phyloP scores from a whole-genome alignment of 257 asterid genomes.

The Lithospermum erythrorhizon region DNA sequence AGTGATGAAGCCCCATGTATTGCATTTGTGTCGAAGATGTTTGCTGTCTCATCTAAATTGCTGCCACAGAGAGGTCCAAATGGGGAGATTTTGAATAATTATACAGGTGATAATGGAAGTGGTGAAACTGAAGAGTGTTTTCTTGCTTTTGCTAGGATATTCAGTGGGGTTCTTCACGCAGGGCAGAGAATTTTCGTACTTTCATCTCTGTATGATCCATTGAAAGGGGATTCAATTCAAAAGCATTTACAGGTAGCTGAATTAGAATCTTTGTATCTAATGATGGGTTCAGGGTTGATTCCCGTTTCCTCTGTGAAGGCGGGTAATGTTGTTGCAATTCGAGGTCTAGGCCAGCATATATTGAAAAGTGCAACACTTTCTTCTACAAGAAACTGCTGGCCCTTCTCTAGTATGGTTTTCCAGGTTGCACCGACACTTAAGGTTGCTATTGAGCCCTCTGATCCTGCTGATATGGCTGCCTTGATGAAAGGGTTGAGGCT shows the following conservation, averaged over 20 bases:
- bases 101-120: slow-evolving; percentile 25
- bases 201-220: slow-evolving; percentile 73
- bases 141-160: slow-evolving; percentile 91
- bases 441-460: slow-evolving; percentile 93
- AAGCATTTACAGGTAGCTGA: slow-evolving; percentile 80
- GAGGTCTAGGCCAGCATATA: slow-evolving; percentile 87
- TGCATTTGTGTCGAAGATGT: slow-evolving; percentile 92
- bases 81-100: slow-evolving; percentile 34
- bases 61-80: slow-evolving; percentile 90
- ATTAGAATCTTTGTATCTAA: slow-evolving; percentile 66
- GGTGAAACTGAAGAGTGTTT: slow-evolving; percentile 83
- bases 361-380: slow-evolving; percentile 91
- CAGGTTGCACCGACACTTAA: slow-evolving; percentile 87
- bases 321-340: slow-evolving; percentile 75
- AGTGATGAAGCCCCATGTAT: slow-evolving; percentile 61
- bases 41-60: slow-evolving; percentile 74
- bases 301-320: slow-evolving; percentile 73
- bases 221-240: slow-evolving; percentile 53
- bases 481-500: slow-evolving; percentile 71
- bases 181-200: slow-evolving; percentile 79
- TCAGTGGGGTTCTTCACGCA: slow-evolving; percentile 69
- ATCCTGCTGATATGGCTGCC: slow-evolving; percentile 84
- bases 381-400: slow-evolving; percentile 72
- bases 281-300: slow-evolving; percentile 92
- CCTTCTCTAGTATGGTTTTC: slow-evolving; percentile 87